These are phyloP conservation scores for Pilasporangium apinafurcum DNA, from an alignment of 352 stramenopile species.

Conservation along the genomic window DNA sequence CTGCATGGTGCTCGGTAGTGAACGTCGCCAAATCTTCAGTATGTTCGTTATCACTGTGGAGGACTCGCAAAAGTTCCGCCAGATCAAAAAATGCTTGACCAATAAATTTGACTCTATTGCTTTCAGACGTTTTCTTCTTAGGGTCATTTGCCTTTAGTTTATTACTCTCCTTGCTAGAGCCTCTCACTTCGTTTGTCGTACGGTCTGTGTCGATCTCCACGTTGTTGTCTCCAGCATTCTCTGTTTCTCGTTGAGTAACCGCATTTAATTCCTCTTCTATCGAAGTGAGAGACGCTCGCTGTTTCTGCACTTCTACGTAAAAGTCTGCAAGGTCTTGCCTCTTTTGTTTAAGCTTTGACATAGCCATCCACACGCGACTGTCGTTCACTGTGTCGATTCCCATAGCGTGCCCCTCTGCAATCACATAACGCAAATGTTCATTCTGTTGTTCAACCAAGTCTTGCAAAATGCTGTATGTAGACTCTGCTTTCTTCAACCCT, in stretches of 20 bases:
- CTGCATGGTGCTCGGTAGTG: slow-evolving; percentile 20
- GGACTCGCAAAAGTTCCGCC: slow-evolving; percentile 24
- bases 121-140: too few relatives aligned
- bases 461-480: slow-evolving; percentile 17
- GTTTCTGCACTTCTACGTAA: slow-evolving; percentile 12
- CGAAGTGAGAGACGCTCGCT: background rate
- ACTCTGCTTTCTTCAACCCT: slow-evolving; percentile 14
- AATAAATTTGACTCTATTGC: slow-evolving; percentile 25
- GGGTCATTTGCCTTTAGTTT: background rate
- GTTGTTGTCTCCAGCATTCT: background rate
- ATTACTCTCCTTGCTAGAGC: background rate
- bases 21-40: slow-evolving; percentile 37
- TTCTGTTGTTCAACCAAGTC: slow-evolving; percentile 33
- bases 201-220: too few relatives aligned
- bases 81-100: slow-evolving; percentile 41
- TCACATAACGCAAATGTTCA: slow-evolving; percentile 18
- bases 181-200: background rate
- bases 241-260: background rate
- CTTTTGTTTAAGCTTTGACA: slow-evolving; percentile 46
- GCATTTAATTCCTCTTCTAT: slow-evolving; percentile 10
- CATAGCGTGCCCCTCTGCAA: slow-evolving; percentile 17
- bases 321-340: slow-evolving; percentile 30
- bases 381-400: slow-evolving; percentile 13
- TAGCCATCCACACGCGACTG: slow-evolving; percentile 11
- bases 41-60: slow-evolving; percentile 32